Evolutionary conservation across 148 eudicot genomes (phyloP).

Genomic region (Nyssa sinensis): DNA sequence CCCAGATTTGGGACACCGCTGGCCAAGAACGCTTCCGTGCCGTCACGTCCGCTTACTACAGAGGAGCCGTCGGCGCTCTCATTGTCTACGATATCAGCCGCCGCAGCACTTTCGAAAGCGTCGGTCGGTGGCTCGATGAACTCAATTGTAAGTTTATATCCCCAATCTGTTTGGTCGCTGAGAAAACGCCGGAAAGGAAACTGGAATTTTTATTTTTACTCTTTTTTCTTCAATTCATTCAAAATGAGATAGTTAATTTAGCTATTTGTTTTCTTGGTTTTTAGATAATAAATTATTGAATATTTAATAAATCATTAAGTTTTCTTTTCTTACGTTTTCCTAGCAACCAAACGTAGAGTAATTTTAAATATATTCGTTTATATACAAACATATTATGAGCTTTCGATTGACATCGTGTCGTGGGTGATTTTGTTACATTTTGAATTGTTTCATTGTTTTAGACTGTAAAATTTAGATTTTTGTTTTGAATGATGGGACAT

Average conservation of each 20-base stretch:
- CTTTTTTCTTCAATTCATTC: no score
- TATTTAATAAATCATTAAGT: no score
- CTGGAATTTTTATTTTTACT: no score
- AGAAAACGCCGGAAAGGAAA: not conserved
- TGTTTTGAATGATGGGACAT: not conserved
- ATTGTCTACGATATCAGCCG: constrained; percentile 60
- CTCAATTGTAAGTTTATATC: constrained; percentile 41
- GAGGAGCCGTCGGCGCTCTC: constrained; percentile 76
- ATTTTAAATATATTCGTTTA: not conserved
- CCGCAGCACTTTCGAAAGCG: constrained; percentile 54
- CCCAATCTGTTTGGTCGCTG: not conserved
- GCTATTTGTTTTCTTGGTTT: not conserved
- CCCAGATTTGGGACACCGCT: constrained; percentile 80
- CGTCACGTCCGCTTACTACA: constrained; percentile 67
- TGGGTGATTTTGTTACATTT: no score
- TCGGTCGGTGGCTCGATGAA: constrained; percentile 59
- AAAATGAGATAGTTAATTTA: not conserved
- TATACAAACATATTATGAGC: not conserved
- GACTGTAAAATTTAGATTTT: no score
- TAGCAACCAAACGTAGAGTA: no score
- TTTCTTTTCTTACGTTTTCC: no score
- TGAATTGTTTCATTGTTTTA: not conserved
- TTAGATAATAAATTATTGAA: no score
- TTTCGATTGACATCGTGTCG: not conserved
- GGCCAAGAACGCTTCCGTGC: constrained; percentile 70